Percentiles rank a stretch among this genome's conserved stretches.
Conservation (phyloP, 768 basidiomycete genomes). For the Psilocybe subaeruginosa region DNA sequence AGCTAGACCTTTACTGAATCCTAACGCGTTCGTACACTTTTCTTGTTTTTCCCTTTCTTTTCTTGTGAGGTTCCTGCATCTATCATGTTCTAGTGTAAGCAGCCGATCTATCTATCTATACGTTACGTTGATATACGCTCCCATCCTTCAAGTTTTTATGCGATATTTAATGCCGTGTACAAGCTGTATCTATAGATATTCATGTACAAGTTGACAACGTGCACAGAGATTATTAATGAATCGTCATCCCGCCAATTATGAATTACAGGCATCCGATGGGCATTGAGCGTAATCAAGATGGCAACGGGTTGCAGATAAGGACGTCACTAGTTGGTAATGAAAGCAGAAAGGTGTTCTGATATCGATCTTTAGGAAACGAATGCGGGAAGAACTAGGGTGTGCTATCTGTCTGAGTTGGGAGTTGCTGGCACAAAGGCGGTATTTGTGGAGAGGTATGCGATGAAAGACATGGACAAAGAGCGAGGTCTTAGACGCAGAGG, state of each 20-base stretch:
- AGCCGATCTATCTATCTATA: neutral
- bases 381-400: too few relatives aligned
- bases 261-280: neutral
- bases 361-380: neutral
- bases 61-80: too few relatives aligned
- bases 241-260: neutral
- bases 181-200: neutral
- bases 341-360: neutral
- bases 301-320: neutral
- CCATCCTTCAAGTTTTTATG: too few relatives aligned
- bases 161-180: neutral
- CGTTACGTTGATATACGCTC: neutral
- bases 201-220: neutral
- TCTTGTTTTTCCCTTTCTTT: neutral
- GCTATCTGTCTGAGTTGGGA: too few relatives aligned
- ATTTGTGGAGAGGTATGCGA: neutral
- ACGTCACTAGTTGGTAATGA: neutral
- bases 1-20: slow-evolving; percentile 58
- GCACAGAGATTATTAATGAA: neutral
- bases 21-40: slow-evolving; percentile 1
- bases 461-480: slow-evolving; percentile 1
- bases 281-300: neutral
- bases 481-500: slow-evolving; percentile 9
- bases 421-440: neutral
- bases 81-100: neutral